A percentile compares a stretch with the other conserved stretches of the same genome.
These are phyloP conservation scores for Beauveria pseudobassiana DNA, from an alignment of 2,329 filamentous ascomycete species.

Conservation along the genomic window DNA sequence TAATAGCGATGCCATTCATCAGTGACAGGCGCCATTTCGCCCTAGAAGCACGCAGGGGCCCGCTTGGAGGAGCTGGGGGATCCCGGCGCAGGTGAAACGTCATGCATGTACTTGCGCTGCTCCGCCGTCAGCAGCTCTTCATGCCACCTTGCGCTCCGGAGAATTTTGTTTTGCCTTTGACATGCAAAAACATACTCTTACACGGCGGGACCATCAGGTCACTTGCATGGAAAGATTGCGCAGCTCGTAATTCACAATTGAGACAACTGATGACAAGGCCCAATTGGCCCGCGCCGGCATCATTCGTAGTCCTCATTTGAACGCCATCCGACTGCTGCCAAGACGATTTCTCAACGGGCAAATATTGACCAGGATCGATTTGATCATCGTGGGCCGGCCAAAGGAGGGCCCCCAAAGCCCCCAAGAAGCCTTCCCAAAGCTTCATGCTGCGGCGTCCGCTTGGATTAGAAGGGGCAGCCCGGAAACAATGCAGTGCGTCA, in stretches of 20 bases:
- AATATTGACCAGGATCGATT: neutral
- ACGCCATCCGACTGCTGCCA: neutral
- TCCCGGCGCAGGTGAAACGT: neutral
- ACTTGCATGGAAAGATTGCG: neutral
- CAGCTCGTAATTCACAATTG: neutral
- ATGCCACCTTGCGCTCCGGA: neutral
- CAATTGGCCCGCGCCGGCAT: neutral
- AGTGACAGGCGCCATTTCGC: too few species aligned
- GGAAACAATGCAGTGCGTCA: neutral
- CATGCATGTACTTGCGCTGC: neutral
- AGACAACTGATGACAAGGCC: neutral
- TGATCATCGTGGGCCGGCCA: neutral
- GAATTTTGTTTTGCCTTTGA: too few species aligned
- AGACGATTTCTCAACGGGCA: neutral
- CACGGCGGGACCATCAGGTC: neutral
- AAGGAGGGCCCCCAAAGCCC: neutral
- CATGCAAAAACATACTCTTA: too few species aligned
- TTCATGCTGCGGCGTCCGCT: neutral
- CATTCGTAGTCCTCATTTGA: neutral
- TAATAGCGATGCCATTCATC: too few species aligned
- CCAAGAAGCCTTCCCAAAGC: neutral
- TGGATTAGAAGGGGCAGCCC: neutral
- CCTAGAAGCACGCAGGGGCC: neutral
- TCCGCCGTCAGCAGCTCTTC: neutral
- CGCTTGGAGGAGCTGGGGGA: neutral